A percentile compares a stretch with the other conserved stretches of the same genome.
These are phyloP conservation scores for Boletus tylopilopsis DNA, from an alignment of 768 basidiomycete species.

Conservation along the genomic window DNA sequence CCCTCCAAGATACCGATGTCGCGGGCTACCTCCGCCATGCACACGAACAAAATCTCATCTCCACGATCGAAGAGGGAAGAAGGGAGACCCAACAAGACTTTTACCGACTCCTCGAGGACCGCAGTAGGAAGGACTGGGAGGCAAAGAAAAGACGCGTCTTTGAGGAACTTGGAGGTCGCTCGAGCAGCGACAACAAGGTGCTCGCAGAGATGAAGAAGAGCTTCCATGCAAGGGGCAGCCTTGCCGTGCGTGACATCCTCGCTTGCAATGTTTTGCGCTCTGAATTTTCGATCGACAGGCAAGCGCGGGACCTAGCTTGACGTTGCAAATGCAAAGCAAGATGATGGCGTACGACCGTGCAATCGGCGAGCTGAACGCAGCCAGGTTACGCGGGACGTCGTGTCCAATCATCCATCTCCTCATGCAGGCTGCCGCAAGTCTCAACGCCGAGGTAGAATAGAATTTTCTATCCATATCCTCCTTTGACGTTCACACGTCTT, in stretches of 20 bases:
- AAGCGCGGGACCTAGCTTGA: slow-evolving; percentile 51
- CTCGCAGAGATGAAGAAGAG: slow-evolving; percentile 61
- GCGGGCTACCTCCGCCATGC: slow-evolving; percentile 93
- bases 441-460: slow-evolving; percentile 49
- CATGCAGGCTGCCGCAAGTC: slow-evolving; percentile 60
- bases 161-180: slow-evolving; percentile 79
- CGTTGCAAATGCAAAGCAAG: slow-evolving; percentile 82
- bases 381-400: slow-evolving; percentile 66
- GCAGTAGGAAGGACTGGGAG: slow-evolving; percentile 82
- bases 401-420: slow-evolving; percentile 75
- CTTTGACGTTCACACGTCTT: slow-evolving; percentile 3
- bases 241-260: slow-evolving; percentile 41
- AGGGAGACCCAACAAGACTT: slow-evolving; percentile 84
- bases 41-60: slow-evolving; percentile 91
- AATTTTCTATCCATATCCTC: background rate
- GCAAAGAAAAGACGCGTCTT: slow-evolving; percentile 85
- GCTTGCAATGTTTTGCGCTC: background rate
- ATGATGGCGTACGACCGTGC: slow-evolving; percentile 96
- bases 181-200: slow-evolving; percentile 50
- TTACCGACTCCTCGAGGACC: slow-evolving; percentile 73
- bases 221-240: slow-evolving; percentile 50
- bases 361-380: slow-evolving; percentile 70
- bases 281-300: slow-evolving; percentile 27
- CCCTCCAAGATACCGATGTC: slow-evolving; percentile 91
- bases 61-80: slow-evolving; percentile 87